Evolutionary conservation across 176 grass and related monocot species (phyloP).

Genomic region (Avena insularis): DNA sequence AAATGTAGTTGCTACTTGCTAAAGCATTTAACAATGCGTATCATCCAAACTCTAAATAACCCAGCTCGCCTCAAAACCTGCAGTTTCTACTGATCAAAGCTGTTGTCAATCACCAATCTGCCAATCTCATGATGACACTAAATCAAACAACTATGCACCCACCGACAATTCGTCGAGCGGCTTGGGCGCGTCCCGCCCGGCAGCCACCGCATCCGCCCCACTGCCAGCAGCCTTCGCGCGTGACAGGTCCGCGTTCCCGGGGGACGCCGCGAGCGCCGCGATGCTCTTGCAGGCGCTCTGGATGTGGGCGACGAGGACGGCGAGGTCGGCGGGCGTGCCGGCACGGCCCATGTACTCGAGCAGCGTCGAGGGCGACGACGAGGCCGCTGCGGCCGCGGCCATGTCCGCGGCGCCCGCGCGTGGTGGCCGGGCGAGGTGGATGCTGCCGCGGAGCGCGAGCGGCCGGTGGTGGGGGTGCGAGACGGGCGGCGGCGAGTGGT

Average conservation of each 20-base stretch:
- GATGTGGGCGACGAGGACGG: slow-evolving; percentile 72
- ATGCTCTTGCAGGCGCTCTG: slow-evolving; percentile 94
- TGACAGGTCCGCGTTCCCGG: slow-evolving; percentile 58
- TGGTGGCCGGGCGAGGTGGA: neutral
- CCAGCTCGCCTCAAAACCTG: too few species aligned
- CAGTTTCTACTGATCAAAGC: too few species aligned
- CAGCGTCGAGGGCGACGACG: slow-evolving; percentile 47
- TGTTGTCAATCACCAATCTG: too few species aligned
- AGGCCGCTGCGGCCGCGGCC: neutral
- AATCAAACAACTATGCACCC: neutral
- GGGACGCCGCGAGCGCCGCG: slow-evolving; percentile 72
- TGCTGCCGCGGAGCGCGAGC: neutral
- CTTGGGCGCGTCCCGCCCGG: slow-evolving; percentile 73
- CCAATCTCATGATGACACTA: too few species aligned
- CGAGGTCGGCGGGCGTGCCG: slow-evolving; percentile 56
- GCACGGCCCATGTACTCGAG: slow-evolving; percentile 63
- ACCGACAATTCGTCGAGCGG: slow-evolving; percentile 90
- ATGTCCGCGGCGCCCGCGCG: slow-evolving; percentile 34
- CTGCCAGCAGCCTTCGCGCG: slow-evolving; percentile 12
- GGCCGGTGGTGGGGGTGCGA: neutral
- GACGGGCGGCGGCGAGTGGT: slow-evolving; percentile 8
- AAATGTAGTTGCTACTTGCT: neutral
- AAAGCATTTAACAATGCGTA: neutral
- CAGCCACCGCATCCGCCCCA: neutral
- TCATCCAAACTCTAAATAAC: neutral